Evolutionary conservation across 73 alveolate genomes (phyloP).

Genomic region (Stentor coeruleus): DNA sequence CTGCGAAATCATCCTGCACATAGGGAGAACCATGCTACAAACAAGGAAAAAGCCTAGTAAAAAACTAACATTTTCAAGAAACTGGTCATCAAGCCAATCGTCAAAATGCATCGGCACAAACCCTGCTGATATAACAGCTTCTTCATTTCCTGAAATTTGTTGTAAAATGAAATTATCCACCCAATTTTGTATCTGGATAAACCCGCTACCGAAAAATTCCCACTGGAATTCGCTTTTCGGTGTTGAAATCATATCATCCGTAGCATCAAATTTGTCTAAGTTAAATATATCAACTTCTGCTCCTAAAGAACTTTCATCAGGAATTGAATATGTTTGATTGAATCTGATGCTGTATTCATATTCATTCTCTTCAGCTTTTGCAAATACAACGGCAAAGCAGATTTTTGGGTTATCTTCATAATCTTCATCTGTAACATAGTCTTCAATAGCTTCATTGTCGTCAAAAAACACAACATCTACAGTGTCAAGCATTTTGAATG

Average conservation of each 20-base stretch:
- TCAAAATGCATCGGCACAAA: conserved; percentile 31
- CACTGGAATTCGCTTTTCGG: conserved; percentile 4
- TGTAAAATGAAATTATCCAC: conserved; percentile 16
- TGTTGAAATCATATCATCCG: neutral
- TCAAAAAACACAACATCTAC: neutral
- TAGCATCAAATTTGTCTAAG: neutral
- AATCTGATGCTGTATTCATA: neutral
- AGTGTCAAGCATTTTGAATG: too few species aligned
- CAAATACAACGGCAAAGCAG: conserved; percentile 21
- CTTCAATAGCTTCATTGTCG: conserved; percentile 29
- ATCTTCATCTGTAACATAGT: neutral
- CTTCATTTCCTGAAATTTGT: neutral
- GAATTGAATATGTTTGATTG: neutral
- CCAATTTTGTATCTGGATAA: conserved; percentile 1
- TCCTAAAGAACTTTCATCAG: neutral
- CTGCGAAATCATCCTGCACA: neutral
- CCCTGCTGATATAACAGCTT: conserved; percentile 25
- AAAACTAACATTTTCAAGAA: conserved; percentile 24
- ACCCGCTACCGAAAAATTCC: neutral
- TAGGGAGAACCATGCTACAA: neutral
- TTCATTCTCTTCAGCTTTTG: neutral
- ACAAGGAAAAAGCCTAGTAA: neutral
- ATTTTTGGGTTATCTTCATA: conserved; percentile 19
- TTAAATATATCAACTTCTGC: neutral
- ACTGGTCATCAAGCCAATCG: conserved; percentile 21